Conservation (phyloP, 2,329 filamentous ascomycete genomes). For the Laburnicola sp. region DNA sequence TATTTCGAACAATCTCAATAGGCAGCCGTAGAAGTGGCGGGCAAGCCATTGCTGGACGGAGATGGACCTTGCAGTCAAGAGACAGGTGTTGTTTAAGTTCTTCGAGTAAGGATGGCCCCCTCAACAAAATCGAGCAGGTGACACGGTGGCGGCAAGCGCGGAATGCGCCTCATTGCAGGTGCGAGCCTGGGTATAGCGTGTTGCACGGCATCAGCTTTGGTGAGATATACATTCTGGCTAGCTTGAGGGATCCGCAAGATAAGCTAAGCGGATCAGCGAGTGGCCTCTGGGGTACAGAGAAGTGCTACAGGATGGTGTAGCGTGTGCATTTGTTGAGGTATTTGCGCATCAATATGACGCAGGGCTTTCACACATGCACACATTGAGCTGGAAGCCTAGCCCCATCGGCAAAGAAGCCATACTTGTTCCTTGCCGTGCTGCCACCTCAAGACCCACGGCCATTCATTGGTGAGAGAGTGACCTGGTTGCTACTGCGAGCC, state of each 20-base stretch:
- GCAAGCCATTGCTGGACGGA: slow-evolving; percentile 13
- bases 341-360: slow-evolving; percentile 5
- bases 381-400: not conserved
- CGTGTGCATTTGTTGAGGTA: not conserved
- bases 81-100: not conserved
- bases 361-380: not conserved
- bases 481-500: not conserved
- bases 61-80: not conserved
- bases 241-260: not conserved
- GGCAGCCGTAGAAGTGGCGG: slow-evolving; percentile 27
- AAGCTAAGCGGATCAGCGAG: not conserved
- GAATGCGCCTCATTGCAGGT: not conserved
- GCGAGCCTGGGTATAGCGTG: not conserved
- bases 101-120: not conserved
- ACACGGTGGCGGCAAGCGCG: slow-evolving; percentile 15
- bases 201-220: slow-evolving; percentile 1
- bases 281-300: not conserved
- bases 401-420: not conserved
- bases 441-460: not conserved
- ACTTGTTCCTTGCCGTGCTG: not conserved
- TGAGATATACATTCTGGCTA: not conserved
- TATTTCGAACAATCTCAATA: slow-evolving; percentile 28
- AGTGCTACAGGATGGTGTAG: not conserved
- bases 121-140: slow-evolving; percentile 11
- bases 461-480: not conserved